Base-by-base conservation (phyloP, 1,284 basidiomycete species). In the Tilletia indica region DNA sequence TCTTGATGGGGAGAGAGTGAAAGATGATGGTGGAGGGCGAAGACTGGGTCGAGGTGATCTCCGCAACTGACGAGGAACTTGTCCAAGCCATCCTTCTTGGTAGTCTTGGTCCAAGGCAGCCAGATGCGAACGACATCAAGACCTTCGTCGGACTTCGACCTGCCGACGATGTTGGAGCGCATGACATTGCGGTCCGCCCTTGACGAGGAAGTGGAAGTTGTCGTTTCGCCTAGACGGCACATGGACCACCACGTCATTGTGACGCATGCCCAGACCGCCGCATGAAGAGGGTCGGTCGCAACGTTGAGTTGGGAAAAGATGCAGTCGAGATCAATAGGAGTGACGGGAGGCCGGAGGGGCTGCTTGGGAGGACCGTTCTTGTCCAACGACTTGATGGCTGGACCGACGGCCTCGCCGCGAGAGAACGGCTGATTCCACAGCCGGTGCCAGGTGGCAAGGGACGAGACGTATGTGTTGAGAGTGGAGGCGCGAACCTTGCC, bases 181-280 rank as follows among this genome's bases (percentile, higher is more conserved):
- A 36, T 61, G 6, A 61, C 25, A 31, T 61, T 14, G 25, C 58
- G 21, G 5, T 14, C 58, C 5, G 58, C 11, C 25, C 21, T 11
- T 6, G 19, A 31, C 4, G 58, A 34, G 58, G 36, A 8, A 6
- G 6, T 34, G 25, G 21, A 3, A 9, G 31, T 61, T 4, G 58
- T 61, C 6, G 58, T 61, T 25, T 61, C 58, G 5, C 58, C 58
- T 4, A 61, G 21, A 6, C 58, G 58, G 19, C 58, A 61, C n/a
- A 61, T 36, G 21, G 58, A 14, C 58, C 58, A 61, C 58, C 58
- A 61, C 6, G 58, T 34, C 4, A 61, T 31, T 31, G 36, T 6
- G 5, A 31, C 58, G 19, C 58, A 61, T 3, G 58, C 58, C 58
- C 58, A 61, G 4, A 61, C 58, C 14, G 58, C 58, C 6, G 58